A percentile compares a stretch with the other conserved stretches of the same genome.
Conservation (phyloP, 2,329 filamentous ascomycete species). For the Colletotrichum cordylinicola region DNA sequence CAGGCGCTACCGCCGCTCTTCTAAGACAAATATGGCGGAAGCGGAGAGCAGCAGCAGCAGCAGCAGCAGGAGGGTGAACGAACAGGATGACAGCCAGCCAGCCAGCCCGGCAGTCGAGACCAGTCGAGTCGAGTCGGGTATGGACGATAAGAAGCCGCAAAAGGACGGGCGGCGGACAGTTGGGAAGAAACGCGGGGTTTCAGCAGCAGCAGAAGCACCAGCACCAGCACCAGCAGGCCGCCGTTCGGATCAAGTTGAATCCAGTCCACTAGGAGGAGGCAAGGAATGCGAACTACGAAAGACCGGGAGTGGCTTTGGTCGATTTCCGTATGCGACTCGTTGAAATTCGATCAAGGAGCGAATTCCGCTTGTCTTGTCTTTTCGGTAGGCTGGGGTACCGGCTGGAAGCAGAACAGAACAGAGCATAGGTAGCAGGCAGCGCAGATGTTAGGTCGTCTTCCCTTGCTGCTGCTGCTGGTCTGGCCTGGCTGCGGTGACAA, state of each 20-base stretch:
- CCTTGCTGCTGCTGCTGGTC: not conserved
- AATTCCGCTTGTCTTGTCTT: not conserved
- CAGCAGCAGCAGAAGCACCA: not conserved
- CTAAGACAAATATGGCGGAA: conserved; percentile 13
- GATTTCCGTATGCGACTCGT: not conserved
- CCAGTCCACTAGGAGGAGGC: not conserved
- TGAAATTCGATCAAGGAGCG: not conserved
- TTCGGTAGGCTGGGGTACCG: not conserved
- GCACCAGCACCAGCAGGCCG: not conserved
- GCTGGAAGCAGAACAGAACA: not conserved
- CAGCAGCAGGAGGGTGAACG: not conserved
- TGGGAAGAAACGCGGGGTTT: conserved; percentile 8
- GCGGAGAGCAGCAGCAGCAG: not conserved
- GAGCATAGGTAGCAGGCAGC: not conserved
- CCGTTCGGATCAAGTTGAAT: not conserved
- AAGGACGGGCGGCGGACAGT: not conserved
- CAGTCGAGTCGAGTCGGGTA: not conserved
- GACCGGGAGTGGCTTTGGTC: not conserved
- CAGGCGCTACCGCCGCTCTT: conserved; percentile 6
- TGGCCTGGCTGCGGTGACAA: not conserved
- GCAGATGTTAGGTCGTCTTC: not conserved
- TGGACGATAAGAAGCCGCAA: not conserved
- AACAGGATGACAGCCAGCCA: not conserved
- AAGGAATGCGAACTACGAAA: not conserved
- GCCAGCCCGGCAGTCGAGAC: not conserved